Percentiles rank a stretch among this genome's conserved stretches.
phyloP scores from a whole-genome alignment of 805 yeast genomes.

The Spathaspora boniae region DNA sequence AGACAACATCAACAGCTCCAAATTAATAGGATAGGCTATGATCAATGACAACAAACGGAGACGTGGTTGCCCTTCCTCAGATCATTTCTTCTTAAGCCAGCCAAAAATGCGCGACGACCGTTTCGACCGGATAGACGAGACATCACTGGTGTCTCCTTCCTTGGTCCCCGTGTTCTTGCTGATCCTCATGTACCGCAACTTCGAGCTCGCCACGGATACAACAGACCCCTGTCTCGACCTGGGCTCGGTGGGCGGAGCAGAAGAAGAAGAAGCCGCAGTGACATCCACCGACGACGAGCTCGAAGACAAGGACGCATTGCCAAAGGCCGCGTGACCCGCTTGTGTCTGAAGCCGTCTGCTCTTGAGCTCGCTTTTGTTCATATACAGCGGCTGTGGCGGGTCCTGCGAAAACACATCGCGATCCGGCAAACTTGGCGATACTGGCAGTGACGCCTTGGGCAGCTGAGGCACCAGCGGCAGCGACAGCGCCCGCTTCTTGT shows the following conservation, averaged over 20 bases:
- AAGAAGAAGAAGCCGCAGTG: background rate
- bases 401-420: background rate
- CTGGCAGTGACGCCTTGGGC: background rate
- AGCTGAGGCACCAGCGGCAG: background rate
- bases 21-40: background rate
- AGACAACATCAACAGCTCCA: background rate
- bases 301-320: no score
- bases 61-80: background rate
- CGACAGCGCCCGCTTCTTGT: background rate
- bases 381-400: conserved; percentile 3
- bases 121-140: conserved; percentile 6
- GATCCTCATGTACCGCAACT: no score
- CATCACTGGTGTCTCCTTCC: conserved; percentile 5
- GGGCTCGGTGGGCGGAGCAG: conserved; percentile 1
- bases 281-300: conserved; percentile 1
- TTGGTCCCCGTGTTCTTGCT: background rate
- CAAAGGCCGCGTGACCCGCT: no score
- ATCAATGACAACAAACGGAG: background rate
- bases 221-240: conserved; percentile 1
- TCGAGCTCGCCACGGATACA: no score
- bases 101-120: conserved; percentile 7
- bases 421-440: background rate
- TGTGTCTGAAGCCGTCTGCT: background rate
- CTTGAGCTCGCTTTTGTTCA: conserved; percentile 6
- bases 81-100: conserved; percentile 9